phyloP scores from a whole-genome alignment of 352 stramenopile species.

The Phytophthora pluvialis region DNA sequence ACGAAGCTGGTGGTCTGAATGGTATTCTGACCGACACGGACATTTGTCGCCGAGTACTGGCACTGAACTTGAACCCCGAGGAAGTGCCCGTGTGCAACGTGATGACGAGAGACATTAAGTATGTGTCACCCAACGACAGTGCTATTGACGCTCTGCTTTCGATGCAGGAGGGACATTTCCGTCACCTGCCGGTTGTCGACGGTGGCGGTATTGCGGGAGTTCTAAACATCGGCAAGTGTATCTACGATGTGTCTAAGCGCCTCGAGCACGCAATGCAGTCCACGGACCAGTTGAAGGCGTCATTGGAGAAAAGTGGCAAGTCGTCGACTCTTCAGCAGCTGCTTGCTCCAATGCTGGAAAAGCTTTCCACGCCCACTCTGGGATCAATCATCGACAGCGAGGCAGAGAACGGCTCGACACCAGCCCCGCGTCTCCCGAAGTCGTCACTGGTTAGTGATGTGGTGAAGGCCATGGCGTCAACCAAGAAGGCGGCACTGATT shows the following conservation, averaged over 20 bases:
- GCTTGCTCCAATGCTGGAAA: conserved; percentile 83
- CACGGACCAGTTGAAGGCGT: conserved; percentile 85
- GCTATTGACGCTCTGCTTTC: conserved; percentile 97
- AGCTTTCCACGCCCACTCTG: conserved; percentile 80
- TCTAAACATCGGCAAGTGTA: conserved; percentile 98
- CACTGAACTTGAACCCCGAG: conserved; percentile 79
- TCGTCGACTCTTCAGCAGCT: conserved; percentile 82
- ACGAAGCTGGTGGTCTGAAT: conserved; percentile 81
- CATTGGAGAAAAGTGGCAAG: conserved; percentile 73
- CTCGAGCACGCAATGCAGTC: conserved; percentile 92
- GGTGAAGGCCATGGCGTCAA: conserved; percentile 75
- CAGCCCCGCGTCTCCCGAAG: conserved; percentile 82
- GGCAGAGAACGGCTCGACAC: conserved; percentile 41
- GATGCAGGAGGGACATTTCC: conserved; percentile 98
- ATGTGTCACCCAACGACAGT: conserved; percentile 93
- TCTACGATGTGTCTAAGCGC: conserved; percentile 98
- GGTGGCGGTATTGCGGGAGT: conserved; percentile 92
- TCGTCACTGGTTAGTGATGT: conserved; percentile 85
- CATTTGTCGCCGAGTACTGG: conserved; percentile 93
- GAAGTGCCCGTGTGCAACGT: conserved; percentile 82
- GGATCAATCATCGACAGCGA: conserved; percentile 89
- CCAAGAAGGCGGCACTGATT: conserved; percentile 94
- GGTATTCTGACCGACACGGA: conserved; percentile 98
- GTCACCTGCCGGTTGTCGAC: conserved; percentile 96
- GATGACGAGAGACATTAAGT: conserved; percentile 97